These are phyloP conservation scores for Pochonia chlamydosporia DNA, from an alignment of 2,329 filamentous ascomycete species.

Conservation along the genomic window DNA sequence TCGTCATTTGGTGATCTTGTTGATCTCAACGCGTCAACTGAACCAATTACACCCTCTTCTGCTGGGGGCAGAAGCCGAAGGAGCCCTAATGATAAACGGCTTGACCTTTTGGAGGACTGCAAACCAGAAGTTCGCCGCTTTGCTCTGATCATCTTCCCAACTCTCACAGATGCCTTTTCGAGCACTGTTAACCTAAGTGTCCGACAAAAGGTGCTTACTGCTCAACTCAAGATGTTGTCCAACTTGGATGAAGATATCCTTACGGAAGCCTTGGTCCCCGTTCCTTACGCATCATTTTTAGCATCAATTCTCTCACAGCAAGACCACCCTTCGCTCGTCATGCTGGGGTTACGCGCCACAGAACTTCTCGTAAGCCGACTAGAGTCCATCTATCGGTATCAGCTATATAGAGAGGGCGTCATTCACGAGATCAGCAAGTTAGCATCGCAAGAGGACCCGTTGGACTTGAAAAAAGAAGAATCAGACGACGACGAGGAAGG, in stretches of 20 bases:
- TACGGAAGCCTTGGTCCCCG: conserved; percentile 75
- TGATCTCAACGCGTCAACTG: conserved; percentile 32
- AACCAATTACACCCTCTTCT: conserved; percentile 34
- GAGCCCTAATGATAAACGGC: conserved; percentile 69
- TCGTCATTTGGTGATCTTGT: conserved; percentile 37
- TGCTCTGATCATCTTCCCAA: conserved; percentile 87
- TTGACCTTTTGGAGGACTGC: conserved; percentile 78
- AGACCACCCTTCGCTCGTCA: conserved; percentile 82
- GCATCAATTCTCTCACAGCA: conserved; percentile 94
- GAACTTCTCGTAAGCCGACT: conserved; percentile 81
- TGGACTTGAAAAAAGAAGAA: conserved; percentile 2
- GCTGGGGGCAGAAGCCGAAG: conserved; percentile 20
- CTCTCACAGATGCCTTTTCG: conserved; percentile 91
- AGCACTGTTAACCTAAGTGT: conserved; percentile 95
- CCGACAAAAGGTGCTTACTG: conserved; percentile 87
- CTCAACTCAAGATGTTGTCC: conserved; percentile 97
- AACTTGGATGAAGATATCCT: conserved; percentile 85
- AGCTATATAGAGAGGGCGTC: conserved; percentile 95
- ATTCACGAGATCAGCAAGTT: conserved; percentile 85
- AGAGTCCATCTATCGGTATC: conserved; percentile 85
- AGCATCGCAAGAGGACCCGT: conserved; percentile 42
- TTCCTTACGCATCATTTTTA: conserved; percentile 92
- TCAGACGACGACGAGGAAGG: conserved; percentile 12
- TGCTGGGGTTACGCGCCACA: conserved; percentile 80
- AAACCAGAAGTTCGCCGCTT: conserved; percentile 85